Evolutionary conservation across 345 rosid species (phyloP), one percentile per base, ranked within the genome.

Genomic region (Brassica carinata): DNA sequence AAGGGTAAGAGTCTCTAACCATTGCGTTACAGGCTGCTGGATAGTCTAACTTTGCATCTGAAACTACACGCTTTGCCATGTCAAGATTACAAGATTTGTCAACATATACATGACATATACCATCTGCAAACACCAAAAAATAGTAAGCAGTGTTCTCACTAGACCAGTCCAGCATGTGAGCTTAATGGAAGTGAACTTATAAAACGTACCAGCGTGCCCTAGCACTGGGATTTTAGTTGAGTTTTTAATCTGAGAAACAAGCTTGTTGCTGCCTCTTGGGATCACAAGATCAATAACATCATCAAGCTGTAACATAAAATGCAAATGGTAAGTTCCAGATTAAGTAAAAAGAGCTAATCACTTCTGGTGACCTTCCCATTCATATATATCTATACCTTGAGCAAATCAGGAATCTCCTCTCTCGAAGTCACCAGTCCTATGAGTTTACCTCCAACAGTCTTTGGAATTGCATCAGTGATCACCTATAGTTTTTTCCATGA

Each of bases 241-340:
- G 78, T 81, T 89, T 81, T 94, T 96, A 57, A 96, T 94, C 81
- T 91, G 89, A 80, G 97, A 86, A 84, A 96, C 98, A 82, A 94
- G 97, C 75, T 85, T 91, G 78, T 90, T 94, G 91, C 99, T 94
- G 80, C 99, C 99, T 87, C 99, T 91, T 77, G 99, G 97, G 84
- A 96, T 96, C 82, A 96, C 98, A 73, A 96, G 99, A 85, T 96
- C 98, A 74, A 96, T 94, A 51, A 92, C 97, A 79, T 96, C 98
- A 86, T 96, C 98, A 71, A 94, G 97, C 99, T 96, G 94, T 74
- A 64, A 68, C 48, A 85, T 18, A 79, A 34, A 71, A 81, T 67
- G 59, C 26, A 71, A 82, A 73, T 30, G 51, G 43, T 62, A 43
- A 77, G 82, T 74, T 83, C 27, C 29, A 71, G 67, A 59, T 18